Percentiles rank a stretch among this genome's conserved stretches.
phyloP scores from a whole-genome alignment of 352 stramenopile genomes.

The Phytophthora idaei region DNA sequence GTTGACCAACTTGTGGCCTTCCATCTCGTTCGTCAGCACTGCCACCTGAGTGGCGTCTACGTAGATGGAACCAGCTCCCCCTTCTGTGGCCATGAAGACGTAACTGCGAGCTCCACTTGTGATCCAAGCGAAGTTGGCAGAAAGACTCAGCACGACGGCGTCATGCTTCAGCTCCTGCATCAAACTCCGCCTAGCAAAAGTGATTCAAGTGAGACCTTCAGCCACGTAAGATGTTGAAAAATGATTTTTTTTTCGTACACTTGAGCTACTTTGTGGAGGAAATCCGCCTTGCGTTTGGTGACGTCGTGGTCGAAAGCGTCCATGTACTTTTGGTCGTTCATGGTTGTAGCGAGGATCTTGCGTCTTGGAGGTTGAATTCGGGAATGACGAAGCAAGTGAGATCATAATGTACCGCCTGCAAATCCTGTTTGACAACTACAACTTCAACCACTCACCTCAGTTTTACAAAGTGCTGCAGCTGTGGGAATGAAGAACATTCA shows the following conservation, averaged over 20 bases:
- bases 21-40: conserved; percentile 76
- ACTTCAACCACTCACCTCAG: conserved; percentile 32
- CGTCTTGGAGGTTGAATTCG: conserved; percentile 3
- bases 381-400: conserved; percentile 17
- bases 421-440: conserved; percentile 32
- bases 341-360: conserved; percentile 21
- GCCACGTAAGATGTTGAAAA: not conserved
- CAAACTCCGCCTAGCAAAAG: conserved; percentile 42
- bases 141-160: conserved; percentile 57
- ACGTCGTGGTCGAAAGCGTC: conserved; percentile 57
- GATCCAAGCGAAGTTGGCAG: conserved; percentile 76
- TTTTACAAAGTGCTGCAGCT: conserved; percentile 10
- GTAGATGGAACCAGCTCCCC: conserved; percentile 68
- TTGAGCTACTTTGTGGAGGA: conserved; percentile 48
- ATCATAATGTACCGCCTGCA: not conserved
- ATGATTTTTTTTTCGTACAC: conserved; percentile 41
- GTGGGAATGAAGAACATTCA: not conserved
- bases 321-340: conserved; percentile 69
- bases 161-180: conserved; percentile 49
- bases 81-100: conserved; percentile 73
- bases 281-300: conserved; percentile 48
- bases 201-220: not conserved
- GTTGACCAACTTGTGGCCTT: conserved; percentile 72
- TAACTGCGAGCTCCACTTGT: conserved; percentile 63
- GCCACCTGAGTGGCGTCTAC: conserved; percentile 55